Evolutionary conservation across 257 asterid genomes (phyloP).

Genomic region (Coffea canephora): DNA sequence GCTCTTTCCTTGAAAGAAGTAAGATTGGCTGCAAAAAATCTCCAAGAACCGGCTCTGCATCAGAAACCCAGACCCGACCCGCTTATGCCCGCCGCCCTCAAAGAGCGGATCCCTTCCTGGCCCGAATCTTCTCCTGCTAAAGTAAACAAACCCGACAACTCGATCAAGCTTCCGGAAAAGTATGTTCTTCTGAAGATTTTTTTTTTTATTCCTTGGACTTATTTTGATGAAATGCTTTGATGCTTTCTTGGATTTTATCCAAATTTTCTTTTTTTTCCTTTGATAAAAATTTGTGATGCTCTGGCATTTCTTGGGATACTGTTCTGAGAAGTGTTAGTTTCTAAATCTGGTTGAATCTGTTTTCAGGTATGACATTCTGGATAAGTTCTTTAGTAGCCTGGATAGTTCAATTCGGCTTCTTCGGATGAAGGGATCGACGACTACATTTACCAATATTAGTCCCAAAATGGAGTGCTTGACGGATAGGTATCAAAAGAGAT

Average conservation of each 20-base stretch:
- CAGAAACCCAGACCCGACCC: slow-evolving; percentile 24
- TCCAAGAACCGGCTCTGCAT: slow-evolving; percentile 36
- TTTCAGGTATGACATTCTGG: slow-evolving; percentile 73
- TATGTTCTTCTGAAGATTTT: slow-evolving; percentile 25
- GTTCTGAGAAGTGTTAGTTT: background rate
- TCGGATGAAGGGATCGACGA: slow-evolving; percentile 44
- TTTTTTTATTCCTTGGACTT: background rate
- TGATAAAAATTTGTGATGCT: background rate
- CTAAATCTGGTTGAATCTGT: slow-evolving; percentile 16
- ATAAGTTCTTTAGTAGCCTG: slow-evolving; percentile 63
- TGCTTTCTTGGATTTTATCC: background rate
- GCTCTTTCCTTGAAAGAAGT: slow-evolving; percentile 60
- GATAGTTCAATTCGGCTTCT: slow-evolving; percentile 73
- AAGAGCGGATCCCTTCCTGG: slow-evolving; percentile 13
- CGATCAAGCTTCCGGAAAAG: slow-evolving; percentile 65
- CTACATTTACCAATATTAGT: slow-evolving; percentile 60
- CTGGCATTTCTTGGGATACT: background rate
- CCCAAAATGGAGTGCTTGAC: slow-evolving; percentile 61
- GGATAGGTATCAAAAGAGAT: slow-evolving; percentile 49
- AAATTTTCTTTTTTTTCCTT: no score
- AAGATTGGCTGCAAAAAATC: slow-evolving; percentile 57
- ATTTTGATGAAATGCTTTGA: background rate
- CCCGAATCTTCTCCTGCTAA: slow-evolving; percentile 24
- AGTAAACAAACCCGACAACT: slow-evolving; percentile 31
- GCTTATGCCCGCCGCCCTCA: slow-evolving; percentile 7